Conservation (phyloP, 1,284 basidiomycete genomes). For the Amylostereum areolatum region DNA sequence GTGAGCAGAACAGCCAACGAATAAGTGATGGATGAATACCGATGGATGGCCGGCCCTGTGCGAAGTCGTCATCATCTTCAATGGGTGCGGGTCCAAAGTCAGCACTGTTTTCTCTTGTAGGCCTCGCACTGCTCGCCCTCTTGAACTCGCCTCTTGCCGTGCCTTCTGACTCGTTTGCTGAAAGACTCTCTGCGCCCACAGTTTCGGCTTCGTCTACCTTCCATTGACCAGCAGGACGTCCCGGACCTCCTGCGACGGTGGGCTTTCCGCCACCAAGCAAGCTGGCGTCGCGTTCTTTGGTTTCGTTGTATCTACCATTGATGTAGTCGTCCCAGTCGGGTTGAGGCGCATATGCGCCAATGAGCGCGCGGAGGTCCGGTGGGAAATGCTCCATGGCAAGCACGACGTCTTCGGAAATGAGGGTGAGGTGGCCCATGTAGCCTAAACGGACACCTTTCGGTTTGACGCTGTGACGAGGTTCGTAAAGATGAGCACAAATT, state of each 20-base stretch:
- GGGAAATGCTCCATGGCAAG: slow-evolving; percentile 84
- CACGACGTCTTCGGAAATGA: slow-evolving; percentile 90
- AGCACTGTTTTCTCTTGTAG: slow-evolving; percentile 46
- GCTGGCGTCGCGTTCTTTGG: slow-evolving; percentile 76
- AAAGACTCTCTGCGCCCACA: too few species aligned
- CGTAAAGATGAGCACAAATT: background rate
- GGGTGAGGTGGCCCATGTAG: slow-evolving; percentile 95
- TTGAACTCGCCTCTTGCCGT: slow-evolving; percentile 51
- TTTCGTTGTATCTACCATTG: slow-evolving; percentile 75
- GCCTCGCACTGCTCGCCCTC: slow-evolving; percentile 36
- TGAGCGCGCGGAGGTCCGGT: slow-evolving; percentile 61
- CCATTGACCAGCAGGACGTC: slow-evolving; percentile 44
- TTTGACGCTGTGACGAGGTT: slow-evolving; percentile 37
- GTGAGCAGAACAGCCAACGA: slow-evolving; percentile 10
- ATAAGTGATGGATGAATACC: slow-evolving; percentile 25
- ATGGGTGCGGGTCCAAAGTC: slow-evolving; percentile 61
- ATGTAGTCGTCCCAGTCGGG: slow-evolving; percentile 89
- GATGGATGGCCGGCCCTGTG: slow-evolving; percentile 36
- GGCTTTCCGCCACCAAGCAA: slow-evolving; percentile 83
- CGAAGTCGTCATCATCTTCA: slow-evolving; percentile 35
- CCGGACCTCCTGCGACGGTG: slow-evolving; percentile 36
- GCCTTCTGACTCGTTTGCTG: slow-evolving; percentile 17
- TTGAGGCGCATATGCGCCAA: slow-evolving; percentile 64
- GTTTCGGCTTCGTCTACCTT: slow-evolving; percentile 68
- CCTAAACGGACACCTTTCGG: slow-evolving; percentile 76